phyloP scores from a whole-genome alignment of 2,329 filamentous ascomycete genomes.

The Fusarium pilosicola region DNA sequence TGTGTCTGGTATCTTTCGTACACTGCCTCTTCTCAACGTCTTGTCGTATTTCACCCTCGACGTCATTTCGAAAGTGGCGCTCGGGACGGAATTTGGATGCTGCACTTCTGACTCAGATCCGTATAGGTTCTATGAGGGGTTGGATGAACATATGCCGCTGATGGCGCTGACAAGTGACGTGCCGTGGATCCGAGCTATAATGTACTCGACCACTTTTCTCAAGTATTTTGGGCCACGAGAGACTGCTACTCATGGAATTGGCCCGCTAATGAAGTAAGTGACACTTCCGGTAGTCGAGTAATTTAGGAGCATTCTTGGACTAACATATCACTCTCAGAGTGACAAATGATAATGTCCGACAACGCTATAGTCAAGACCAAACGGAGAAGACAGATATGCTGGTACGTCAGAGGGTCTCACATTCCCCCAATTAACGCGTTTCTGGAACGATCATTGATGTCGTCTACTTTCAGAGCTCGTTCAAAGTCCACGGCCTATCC shows the following conservation, averaged over 20 bases:
- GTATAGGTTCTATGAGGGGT: neutral
- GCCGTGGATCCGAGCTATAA: neutral
- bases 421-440: accelerated
- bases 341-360: neutral
- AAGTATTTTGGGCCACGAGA: neutral
- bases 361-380: neutral
- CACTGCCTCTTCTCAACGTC: neutral
- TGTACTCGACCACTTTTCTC: neutral
- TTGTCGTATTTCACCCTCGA: neutral
- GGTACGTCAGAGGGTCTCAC: neutral
- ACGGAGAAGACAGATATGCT: neutral
- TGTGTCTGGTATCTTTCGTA: neutral
- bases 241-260: neutral
- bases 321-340: accelerated
- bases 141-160: neutral
- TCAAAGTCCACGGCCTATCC: neutral
- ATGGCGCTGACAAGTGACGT: neutral
- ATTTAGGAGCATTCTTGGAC: no score
- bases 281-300: accelerated
- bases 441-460: accelerated
- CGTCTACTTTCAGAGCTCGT: neutral
- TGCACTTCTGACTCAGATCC: constrained; percentile 4
- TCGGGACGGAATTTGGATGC: neutral
- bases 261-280: neutral
- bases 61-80: neutral